Conservation (phyloP, 2,329 filamentous ascomycete genomes). For the Dactylellina leptospora region DNA sequence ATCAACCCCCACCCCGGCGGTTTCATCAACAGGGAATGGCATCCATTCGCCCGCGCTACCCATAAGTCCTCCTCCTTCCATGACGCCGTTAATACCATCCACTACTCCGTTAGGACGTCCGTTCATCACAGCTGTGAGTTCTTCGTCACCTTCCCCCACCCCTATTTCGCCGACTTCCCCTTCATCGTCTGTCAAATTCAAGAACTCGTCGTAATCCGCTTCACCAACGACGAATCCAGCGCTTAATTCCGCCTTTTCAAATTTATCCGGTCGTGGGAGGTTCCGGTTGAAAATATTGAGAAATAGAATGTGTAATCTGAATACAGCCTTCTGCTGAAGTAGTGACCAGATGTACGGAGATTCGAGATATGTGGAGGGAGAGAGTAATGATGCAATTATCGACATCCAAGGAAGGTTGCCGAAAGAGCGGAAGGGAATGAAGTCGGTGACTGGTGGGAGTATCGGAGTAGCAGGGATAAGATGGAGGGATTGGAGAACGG, state of each 20-base stretch:
- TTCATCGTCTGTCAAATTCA: conserved; percentile 35
- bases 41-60: conserved; percentile 19
- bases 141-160: conserved; percentile 36
- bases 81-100: conserved; percentile 8
- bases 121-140: conserved; percentile 23
- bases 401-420: conserved; percentile 48
- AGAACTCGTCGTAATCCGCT: conserved; percentile 49
- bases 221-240: conserved; percentile 46
- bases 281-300: conserved; percentile 49
- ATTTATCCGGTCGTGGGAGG: conserved; percentile 47
- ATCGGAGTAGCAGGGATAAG: conserved; percentile 55
- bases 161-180: conserved; percentile 40
- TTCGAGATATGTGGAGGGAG: conserved; percentile 50
- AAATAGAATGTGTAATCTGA: conserved; percentile 47
- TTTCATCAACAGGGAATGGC: conserved; percentile 37
- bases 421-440: conserved; percentile 55
- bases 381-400: conserved; percentile 46
- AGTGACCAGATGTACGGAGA: conserved; percentile 51
- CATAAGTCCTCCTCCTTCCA: conserved; percentile 16
- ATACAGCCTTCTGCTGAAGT: conserved; percentile 46
- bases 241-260: conserved; percentile 39
- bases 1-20: conserved; percentile 20
- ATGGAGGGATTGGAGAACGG: conserved; percentile 56
- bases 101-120: background rate
- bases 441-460: conserved; percentile 54